Percentiles rank a stretch among this genome's conserved stretches.
Evolutionary conservation across 768 basidiomycete genomes (phyloP).

Genomic region (Filobasidium wieringae): DNA sequence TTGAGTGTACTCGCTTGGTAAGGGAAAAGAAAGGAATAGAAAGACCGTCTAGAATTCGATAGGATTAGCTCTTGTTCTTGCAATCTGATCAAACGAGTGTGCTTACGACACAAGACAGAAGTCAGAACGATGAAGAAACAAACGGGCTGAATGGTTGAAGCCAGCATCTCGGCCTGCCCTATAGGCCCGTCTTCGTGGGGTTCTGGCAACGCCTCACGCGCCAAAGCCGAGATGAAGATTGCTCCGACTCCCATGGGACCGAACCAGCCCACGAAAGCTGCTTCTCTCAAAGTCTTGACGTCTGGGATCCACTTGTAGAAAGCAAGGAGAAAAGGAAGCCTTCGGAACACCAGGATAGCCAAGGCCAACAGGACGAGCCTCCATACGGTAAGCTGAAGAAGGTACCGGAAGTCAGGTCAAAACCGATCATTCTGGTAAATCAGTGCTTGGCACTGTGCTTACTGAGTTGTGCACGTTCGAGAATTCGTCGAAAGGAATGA

Average conservation of each 20-base stretch:
- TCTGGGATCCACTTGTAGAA: constrained; percentile 91
- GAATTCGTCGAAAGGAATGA: constrained; percentile 87
- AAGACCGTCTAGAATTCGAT: constrained; percentile 50
- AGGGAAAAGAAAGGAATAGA: constrained; percentile 93
- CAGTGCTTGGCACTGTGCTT: not conserved
- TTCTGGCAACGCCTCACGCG: constrained; percentile 32
- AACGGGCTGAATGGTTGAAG: constrained; percentile 75
- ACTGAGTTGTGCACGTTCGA: constrained; percentile 50
- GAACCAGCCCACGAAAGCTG: constrained; percentile 89
- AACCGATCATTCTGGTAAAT: not conserved
- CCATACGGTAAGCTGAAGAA: constrained; percentile 55
- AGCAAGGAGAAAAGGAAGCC: constrained; percentile 71
- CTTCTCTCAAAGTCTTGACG: constrained; percentile 85
- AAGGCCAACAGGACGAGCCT: constrained; percentile 72
- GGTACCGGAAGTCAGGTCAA: not conserved
- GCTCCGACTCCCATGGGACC: constrained; percentile 95
- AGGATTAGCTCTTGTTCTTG: not conserved
- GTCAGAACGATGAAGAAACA: constrained; percentile 88
- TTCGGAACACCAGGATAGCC: constrained; percentile 64
- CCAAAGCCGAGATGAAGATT: constrained; percentile 61
- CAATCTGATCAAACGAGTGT: not conserved
- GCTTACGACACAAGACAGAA: constrained; percentile 54
- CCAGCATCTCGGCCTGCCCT: constrained; percentile 54
- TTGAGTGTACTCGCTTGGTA: constrained; percentile 76
- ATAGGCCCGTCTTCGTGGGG: constrained; percentile 41